Conservation (phyloP, 2,329 filamentous ascomycete genomes). For the Fusarium newnesense region DNA sequence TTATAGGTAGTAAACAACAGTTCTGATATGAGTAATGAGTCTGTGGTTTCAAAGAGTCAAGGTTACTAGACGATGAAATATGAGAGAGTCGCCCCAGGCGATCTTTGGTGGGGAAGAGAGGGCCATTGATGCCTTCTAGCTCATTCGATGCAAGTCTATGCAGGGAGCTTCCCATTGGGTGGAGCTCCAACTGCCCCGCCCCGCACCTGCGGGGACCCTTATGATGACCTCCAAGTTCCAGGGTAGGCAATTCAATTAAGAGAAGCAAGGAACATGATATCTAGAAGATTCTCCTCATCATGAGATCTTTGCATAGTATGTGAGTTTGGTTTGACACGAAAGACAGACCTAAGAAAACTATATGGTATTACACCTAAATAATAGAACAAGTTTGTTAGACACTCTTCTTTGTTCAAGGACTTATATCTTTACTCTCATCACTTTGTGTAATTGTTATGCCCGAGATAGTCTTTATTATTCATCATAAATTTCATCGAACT, state of each 20-base stretch:
- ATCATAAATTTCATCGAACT: not conserved
- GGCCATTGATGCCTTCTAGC: slow-evolving; percentile 53
- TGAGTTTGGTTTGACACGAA: too few relatives aligned
- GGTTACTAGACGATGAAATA: slow-evolving; percentile 33
- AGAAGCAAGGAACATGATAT: slow-evolving; percentile 1
- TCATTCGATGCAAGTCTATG: slow-evolving; percentile 53
- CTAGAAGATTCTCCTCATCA: slow-evolving; percentile 27
- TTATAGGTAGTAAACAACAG: slow-evolving; percentile 8
- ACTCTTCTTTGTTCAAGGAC: not conserved
- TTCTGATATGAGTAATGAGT: slow-evolving; percentile 13
- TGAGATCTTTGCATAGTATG: not conserved
- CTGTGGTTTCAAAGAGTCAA: slow-evolving; percentile 32
- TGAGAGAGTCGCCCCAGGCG: slow-evolving; percentile 34
- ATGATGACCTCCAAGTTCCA: slow-evolving; percentile 10
- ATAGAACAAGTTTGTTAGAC: accelerated
- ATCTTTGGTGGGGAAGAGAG: slow-evolving; percentile 47
- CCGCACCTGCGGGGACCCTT: slow-evolving; percentile 34
- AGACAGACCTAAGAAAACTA: not conserved
- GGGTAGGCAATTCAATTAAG: slow-evolving; percentile 22
- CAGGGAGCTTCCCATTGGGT: slow-evolving; percentile 47
- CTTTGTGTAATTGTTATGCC: accelerated
- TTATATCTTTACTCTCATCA: accelerated
- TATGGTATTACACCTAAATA: accelerated
- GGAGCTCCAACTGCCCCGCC: slow-evolving; percentile 6
- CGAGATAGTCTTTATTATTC: accelerated